phyloP scores from a whole-genome alignment of 2,329 filamentous ascomycete genomes.

The Alternaria brassicicola region DNA sequence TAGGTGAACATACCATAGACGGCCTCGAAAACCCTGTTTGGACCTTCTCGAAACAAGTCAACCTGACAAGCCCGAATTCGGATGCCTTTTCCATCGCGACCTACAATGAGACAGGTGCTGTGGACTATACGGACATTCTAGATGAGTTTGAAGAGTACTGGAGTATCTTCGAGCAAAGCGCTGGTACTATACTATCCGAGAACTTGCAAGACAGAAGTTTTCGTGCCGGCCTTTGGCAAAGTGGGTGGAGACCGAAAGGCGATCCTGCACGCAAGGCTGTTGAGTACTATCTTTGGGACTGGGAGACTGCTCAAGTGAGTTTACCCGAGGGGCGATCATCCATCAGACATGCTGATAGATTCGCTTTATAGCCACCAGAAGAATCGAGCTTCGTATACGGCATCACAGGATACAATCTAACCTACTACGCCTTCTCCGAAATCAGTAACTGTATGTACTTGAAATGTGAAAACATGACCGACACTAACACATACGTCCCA shows the following conservation, averaged over 20 bases:
- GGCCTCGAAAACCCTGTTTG: constrained; percentile 66
- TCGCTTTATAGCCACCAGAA: constrained; percentile 55
- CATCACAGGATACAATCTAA: constrained; percentile 61
- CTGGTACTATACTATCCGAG: constrained; percentile 62
- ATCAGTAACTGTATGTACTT: constrained; percentile 7
- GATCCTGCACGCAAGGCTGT: constrained; percentile 64
- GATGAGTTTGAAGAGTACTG: constrained; percentile 59
- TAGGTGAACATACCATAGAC: constrained; percentile 39
- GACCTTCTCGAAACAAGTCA: constrained; percentile 64
- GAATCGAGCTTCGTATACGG: constrained; percentile 63
- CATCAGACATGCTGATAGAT: not conserved
- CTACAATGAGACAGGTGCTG: constrained; percentile 63
- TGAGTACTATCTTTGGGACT: constrained; percentile 67
- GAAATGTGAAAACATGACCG: constrained; percentile 51
- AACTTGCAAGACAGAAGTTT: constrained; percentile 67
- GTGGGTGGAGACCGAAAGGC: constrained; percentile 66
- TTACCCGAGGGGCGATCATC: fast-evolving
- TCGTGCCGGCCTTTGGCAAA: constrained; percentile 64
- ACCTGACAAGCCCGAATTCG: constrained; percentile 62
- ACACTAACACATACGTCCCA: constrained; percentile 66
- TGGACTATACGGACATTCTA: constrained; percentile 59
- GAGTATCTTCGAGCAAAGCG: constrained; percentile 55
- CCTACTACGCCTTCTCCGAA: constrained; percentile 13
- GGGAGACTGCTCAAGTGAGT: constrained; percentile 58
- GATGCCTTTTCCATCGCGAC: constrained; percentile 65